phyloP scores from a whole-genome alignment of 441 rosid species.

The California macrophylla region DNA sequence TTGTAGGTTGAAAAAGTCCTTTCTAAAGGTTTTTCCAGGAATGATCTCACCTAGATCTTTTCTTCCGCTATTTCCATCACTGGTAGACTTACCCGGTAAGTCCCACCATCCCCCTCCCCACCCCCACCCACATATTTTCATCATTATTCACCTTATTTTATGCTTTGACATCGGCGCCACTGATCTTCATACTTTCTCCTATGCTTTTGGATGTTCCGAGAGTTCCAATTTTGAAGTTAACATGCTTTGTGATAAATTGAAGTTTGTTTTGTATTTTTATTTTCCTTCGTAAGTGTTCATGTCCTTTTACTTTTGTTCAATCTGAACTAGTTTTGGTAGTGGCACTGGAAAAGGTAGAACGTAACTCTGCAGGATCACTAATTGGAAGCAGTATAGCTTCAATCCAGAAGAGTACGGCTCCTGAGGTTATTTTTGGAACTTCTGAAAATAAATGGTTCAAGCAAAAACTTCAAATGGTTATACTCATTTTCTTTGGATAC shows the following conservation, averaged over 20 bases:
- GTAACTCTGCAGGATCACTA: slow-evolving; percentile 59
- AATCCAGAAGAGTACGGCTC: slow-evolving; percentile 87
- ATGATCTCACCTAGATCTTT: slow-evolving; percentile 80
- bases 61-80: slow-evolving; percentile 82
- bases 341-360: slow-evolving; percentile 85
- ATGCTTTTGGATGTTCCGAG: not conserved
- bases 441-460: slow-evolving; percentile 11
- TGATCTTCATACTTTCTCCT: not conserved
- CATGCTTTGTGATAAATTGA: not conserved
- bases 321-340: slow-evolving; percentile 63
- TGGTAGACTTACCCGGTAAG: slow-evolving; percentile 86
- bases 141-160: slow-evolving; percentile 1
- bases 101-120: not conserved
- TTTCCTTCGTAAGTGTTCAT: not conserved
- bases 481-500: slow-evolving; percentile 26
- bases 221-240: not conserved
- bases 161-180: not conserved
- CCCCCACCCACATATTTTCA: not conserved
- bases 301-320: slow-evolving; percentile 13
- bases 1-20: slow-evolving; percentile 70
- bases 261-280: not conserved
- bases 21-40: slow-evolving; percentile 66
- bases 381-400: slow-evolving; percentile 86
- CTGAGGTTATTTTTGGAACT: slow-evolving; percentile 53
- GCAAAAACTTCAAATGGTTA: slow-evolving; percentile 13